These are phyloP conservation scores for Leucoagaricus sp. DNA, from an alignment of 1,284 basidiomycete genomes.

Conservation along the genomic window DNA sequence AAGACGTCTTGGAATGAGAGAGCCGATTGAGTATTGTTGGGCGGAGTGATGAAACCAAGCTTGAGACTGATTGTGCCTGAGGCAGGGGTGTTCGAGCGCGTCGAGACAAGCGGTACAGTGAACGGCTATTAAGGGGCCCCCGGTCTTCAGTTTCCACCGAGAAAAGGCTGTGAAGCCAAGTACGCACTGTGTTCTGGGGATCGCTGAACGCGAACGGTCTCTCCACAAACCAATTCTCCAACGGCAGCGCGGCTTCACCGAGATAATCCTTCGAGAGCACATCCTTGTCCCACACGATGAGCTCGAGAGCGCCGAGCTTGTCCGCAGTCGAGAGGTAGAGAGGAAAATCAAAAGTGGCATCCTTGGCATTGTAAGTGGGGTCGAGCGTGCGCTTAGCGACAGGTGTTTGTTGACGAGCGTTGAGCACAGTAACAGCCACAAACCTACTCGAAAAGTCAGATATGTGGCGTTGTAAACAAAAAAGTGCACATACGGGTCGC, in stretches of 20 bases:
- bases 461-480: neutral
- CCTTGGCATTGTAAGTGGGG: constrained; percentile 69
- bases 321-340: constrained; percentile 77
- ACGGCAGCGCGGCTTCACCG: constrained; percentile 78
- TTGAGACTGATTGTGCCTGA: constrained; percentile 72
- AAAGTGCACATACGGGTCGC: constrained; percentile 66
- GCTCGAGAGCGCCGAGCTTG: constrained; percentile 76
- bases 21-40: constrained; percentile 34
- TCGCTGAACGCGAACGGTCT: constrained; percentile 57
- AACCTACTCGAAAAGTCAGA: constrained; percentile 47
- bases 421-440: constrained; percentile 69
- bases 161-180: no score
- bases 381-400: constrained; percentile 81
- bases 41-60: constrained; percentile 70
- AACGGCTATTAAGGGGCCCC: no score
- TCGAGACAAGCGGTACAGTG: constrained; percentile 62
- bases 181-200: constrained; percentile 54
- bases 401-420: constrained; percentile 72
- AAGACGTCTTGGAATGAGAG: constrained; percentile 59
- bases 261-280: constrained; percentile 89
- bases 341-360: constrained; percentile 87
- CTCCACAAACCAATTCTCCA: constrained; percentile 78
- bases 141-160: no score
- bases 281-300: constrained; percentile 95
- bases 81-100: constrained; percentile 58